Conservation (phyloP, 1,284 basidiomycete genomes). For the Meripilus lineatus region DNA sequence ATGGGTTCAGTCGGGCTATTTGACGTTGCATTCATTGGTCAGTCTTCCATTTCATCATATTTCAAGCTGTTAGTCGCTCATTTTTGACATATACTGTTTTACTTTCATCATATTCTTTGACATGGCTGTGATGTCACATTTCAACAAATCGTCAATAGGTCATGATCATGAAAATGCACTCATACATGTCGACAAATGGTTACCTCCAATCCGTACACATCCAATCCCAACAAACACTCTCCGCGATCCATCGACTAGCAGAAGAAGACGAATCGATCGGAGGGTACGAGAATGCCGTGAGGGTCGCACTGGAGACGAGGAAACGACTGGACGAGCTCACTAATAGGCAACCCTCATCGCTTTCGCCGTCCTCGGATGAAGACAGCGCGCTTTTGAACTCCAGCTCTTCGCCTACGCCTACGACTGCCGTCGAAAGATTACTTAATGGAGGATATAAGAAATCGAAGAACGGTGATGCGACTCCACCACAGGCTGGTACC, state of each 20-base stretch:
- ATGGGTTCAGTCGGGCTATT: conserved; percentile 96
- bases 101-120: too few species aligned
- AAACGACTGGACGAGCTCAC: conserved; percentile 25
- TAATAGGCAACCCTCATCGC: neutral
- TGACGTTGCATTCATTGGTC: conserved; percentile 86
- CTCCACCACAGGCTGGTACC: conserved; percentile 20
- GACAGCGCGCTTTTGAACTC: too few species aligned
- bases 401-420: neutral
- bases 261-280: conserved; percentile 37
- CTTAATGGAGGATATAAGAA: too few species aligned
- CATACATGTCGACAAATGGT: conserved; percentile 89
- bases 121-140: too few species aligned
- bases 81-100: too few species aligned
- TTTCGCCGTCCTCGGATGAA: too few species aligned
- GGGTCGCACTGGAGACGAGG: conserved; percentile 40
- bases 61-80: neutral
- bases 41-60: conserved; percentile 17
- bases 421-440: too few species aligned
- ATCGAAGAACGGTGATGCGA: neutral
- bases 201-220: conserved; percentile 61
- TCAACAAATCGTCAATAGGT: conserved; percentile 43
- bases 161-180: conserved; percentile 97
- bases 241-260: conserved; percentile 43
- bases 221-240: conserved; percentile 40
- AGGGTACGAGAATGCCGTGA: conserved; percentile 58